Evolutionary conservation across 805 yeast genomes (phyloP).

Genomic region (Candida ipomoeae): DNA sequence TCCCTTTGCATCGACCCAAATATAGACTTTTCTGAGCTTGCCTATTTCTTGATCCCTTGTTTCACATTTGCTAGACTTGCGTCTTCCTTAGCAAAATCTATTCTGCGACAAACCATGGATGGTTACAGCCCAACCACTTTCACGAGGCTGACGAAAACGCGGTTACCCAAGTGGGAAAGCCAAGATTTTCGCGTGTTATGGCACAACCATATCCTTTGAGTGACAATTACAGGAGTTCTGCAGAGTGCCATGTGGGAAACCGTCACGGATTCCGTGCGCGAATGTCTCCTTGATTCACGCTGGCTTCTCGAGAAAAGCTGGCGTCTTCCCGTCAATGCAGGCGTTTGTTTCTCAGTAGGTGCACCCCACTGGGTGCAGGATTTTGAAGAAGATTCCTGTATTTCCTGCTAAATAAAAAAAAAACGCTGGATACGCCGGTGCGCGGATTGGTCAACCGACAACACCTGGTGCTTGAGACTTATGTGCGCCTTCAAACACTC

Average conservation of each 20-base stretch:
- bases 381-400: neutral
- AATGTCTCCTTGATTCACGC: neutral
- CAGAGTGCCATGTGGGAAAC: neutral
- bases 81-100: neutral
- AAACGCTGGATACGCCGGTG: neutral
- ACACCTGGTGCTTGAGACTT: neutral
- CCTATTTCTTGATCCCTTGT: neutral
- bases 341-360: neutral
- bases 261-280: neutral
- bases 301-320: neutral
- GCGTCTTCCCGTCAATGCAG: conserved; percentile 1
- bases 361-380: neutral
- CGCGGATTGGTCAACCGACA: neutral
- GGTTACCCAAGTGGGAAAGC: neutral
- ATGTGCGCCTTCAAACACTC: neutral
- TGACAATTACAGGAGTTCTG: neutral
- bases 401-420: neutral
- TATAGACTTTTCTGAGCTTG: neutral
- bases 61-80: neutral
- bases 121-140: neutral
- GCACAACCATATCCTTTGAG: neutral
- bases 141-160: neutral
- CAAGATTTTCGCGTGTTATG: neutral
- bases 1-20: neutral
- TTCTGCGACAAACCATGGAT: neutral